Base-by-base conservation (phyloP, 2,329 filamentous ascomycete genomes). In the Arachnomyces sp. region DNA sequence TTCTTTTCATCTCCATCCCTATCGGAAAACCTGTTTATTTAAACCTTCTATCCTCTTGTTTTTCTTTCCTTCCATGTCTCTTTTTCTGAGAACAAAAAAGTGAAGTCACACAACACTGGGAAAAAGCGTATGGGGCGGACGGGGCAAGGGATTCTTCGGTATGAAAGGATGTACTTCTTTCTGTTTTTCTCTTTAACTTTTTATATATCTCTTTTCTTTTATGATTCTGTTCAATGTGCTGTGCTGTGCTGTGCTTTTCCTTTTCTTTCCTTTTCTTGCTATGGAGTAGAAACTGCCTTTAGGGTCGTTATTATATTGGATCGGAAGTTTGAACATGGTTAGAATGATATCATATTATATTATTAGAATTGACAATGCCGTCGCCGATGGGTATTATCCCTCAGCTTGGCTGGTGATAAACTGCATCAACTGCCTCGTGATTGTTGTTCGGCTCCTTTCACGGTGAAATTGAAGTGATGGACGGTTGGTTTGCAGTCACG, bases 31-130 rank as follows among this genome's bases (percentile, higher is more conserved):
- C 30, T 31, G 28, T 25, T n/a, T 43, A 47, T 47, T 36, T 50
- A 52, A 51, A 49, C 31, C 32, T 34, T 33, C 34, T 45, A 48
- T 35, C 36, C 33, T 45, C 35, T 15, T 49, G 45, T 44, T 43
- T 31, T 40, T 43, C 39, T 38, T 33, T 39, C 31, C 28, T 39
- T 45, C 17, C 42, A 45, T 48, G 39, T 5, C 20, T 25, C 20
- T 25, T 9, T n/a, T 25, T 25, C 20, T 25, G 31, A 44, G 40
- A 35, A 38, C 42, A 40, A 28, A 11, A 28, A 40, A 39, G n/a
- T 28, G 34, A 43, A 5, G 20, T 9, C 5, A 9, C 5, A 25
- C 20, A 9, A 25, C 20, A 25, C 20, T n/a, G n/a, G n/a, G n/a
- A n/a, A n/a, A n/a, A n/a, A n/a, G n/a, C n/a, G n/a, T n/a, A n/a